A percentile compares a stretch with the other conserved stretches of the same genome.
Evolutionary conservation across 768 basidiomycete genomes (phyloP).

Genomic region (Trametes cingulata): DNA sequence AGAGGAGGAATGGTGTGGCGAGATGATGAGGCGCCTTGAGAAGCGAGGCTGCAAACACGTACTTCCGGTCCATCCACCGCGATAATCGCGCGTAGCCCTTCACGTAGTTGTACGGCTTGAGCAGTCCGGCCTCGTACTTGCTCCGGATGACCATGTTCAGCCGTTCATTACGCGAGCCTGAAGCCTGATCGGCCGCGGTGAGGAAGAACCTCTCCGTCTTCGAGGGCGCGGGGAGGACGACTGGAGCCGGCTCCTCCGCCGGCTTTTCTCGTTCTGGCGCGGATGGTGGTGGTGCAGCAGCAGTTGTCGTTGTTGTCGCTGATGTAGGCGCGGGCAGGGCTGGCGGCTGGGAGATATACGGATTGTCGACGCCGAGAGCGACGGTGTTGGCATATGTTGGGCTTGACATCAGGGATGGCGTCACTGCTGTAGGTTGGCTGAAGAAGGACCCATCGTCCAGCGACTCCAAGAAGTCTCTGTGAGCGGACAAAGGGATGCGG

Average conservation of each 20-base stretch:
- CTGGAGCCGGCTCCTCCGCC: constrained; percentile 45
- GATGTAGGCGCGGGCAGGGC: constrained; percentile 21
- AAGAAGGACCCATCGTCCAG: constrained; percentile 85
- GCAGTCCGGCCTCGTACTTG: constrained; percentile 93
- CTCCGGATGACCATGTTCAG: constrained; percentile 89
- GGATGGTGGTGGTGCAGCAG: constrained; percentile 20
- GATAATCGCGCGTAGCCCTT: constrained; percentile 91
- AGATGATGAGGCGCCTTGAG: too few relatives aligned
- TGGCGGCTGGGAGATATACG: constrained; percentile 29
- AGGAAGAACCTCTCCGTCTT: constrained; percentile 89
- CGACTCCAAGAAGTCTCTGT: constrained; percentile 85
- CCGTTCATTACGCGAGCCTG: constrained; percentile 87
- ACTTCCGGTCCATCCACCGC: constrained; percentile 96
- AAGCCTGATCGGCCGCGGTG: constrained; percentile 92
- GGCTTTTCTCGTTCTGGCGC: constrained; percentile 30
- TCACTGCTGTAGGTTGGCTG: constrained; percentile 52
- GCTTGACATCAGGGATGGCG: constrained; percentile 46
- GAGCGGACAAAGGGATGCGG: neutral
- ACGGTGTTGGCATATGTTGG: constrained; percentile 29
- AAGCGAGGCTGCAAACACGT: too few relatives aligned
- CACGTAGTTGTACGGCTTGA: constrained; percentile 96
- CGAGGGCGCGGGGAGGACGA: constrained; percentile 68
- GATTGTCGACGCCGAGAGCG: constrained; percentile 28
- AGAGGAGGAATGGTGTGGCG: neutral
- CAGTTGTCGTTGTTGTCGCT: neutral